These are phyloP conservation scores for Hypoxylon sp. DNA, from an alignment of 2,329 filamentous ascomycete genomes.

Conservation along the genomic window DNA sequence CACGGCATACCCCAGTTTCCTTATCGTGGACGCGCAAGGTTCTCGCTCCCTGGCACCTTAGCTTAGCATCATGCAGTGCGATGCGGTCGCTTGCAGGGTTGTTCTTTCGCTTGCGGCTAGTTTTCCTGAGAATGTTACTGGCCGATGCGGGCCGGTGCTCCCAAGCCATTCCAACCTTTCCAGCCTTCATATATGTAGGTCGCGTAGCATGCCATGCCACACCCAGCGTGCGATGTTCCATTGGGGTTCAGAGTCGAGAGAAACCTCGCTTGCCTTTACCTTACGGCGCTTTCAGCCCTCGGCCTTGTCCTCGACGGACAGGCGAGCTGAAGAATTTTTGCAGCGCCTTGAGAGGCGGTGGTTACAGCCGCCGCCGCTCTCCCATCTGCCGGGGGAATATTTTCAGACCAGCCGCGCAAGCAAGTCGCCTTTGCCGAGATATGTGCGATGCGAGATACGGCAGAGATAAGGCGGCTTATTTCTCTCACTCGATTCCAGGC, in stretches of 20 bases:
- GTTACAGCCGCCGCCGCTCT: background rate
- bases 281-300: conserved; percentile 25
- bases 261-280: conserved; percentile 16
- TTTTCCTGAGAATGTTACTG: conserved; percentile 23
- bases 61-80: conserved; percentile 28
- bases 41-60: too few species aligned
- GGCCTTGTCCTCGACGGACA: background rate
- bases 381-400: conserved; percentile 4
- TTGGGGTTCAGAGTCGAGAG: conserved; percentile 18
- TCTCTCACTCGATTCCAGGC: background rate
- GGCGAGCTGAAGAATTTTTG: conserved; percentile 2
- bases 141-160: conserved; percentile 28
- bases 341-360: background rate
- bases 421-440: background rate
- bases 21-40: conserved; percentile 12
- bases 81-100: conserved; percentile 26
- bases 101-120: conserved; percentile 36
- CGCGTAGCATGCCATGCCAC: conserved; percentile 2
- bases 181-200: conserved; percentile 12
- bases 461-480: background rate
- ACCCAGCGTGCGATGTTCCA: background rate
- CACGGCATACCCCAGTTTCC: conserved; percentile 2
- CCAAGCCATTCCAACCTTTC: conserved; percentile 1
- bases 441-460: conserved; percentile 4
- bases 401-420: background rate